Evolutionary conservation across 257 asterid species (phyloP).

Genomic region (Nicotiana tabacum): DNA sequence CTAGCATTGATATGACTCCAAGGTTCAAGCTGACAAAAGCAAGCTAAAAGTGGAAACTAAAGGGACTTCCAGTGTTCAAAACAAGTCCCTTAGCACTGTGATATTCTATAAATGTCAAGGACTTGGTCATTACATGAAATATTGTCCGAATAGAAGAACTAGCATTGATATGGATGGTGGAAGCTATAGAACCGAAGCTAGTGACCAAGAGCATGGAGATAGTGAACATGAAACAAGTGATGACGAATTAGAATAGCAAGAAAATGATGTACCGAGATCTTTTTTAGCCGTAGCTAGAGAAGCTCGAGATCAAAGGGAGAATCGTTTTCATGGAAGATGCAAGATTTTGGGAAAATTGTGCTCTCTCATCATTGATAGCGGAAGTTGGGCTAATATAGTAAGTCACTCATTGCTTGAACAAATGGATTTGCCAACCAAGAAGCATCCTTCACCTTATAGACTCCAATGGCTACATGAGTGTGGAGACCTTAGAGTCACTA

Average conservation of each 20-base stretch:
- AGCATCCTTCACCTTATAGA: not conserved
- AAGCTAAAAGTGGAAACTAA: too few species aligned
- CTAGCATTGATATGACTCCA: too few species aligned
- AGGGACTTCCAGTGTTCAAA: too few species aligned
- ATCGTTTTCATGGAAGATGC: not conserved
- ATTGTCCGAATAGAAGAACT: too few species aligned
- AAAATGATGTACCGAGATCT: not conserved
- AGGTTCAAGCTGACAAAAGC: too few species aligned
- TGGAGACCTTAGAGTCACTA: not conserved
- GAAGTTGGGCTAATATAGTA: too few species aligned
- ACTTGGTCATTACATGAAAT: too few species aligned
- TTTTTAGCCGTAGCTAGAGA: not conserved
- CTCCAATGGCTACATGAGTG: not conserved
- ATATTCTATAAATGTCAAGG: too few species aligned
- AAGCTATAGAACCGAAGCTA: too few species aligned
- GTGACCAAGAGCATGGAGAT: not conserved
- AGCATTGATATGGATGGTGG: too few species aligned
- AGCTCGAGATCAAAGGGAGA: not conserved
- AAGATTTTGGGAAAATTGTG: not conserved
- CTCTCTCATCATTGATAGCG: not conserved
- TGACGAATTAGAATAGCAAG: not conserved
- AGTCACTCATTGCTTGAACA: not conserved
- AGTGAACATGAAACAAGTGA: not conserved
- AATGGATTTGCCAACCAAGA: not conserved
- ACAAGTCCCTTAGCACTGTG: too few species aligned